A percentile compares a stretch with the other conserved stretches of the same genome.
Evolutionary conservation across 2,329 filamentous ascomycete genomes (phyloP).

Genomic region (Calonectria naviculata): DNA sequence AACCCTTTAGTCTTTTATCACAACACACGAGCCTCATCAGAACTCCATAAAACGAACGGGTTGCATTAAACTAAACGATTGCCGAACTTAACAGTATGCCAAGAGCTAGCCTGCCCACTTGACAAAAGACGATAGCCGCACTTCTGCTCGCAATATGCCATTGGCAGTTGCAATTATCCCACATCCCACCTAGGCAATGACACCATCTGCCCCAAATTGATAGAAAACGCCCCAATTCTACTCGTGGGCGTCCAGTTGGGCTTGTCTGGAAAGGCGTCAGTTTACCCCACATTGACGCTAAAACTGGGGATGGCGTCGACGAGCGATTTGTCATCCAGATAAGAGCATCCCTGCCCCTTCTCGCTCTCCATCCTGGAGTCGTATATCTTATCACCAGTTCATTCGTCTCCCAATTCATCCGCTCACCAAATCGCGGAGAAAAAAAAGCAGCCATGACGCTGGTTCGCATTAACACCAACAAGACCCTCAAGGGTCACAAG

Average conservation of each 20-base stretch:
- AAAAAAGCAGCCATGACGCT: conserved; percentile 29
- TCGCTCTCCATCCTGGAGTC: not conserved
- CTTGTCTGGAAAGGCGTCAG: conserved; percentile 31
- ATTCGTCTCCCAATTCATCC: not conserved
- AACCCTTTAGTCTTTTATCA: too few species aligned
- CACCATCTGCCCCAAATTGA: conserved; percentile 30
- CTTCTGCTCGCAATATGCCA: not conserved
- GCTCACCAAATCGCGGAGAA: not conserved
- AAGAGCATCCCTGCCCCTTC: conserved; percentile 3
- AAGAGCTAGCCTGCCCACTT: not conserved
- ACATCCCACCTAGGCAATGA: conserved; percentile 26
- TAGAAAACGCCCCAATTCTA: not conserved
- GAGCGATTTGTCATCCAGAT: conserved; percentile 36
- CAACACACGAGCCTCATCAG: too few species aligned
- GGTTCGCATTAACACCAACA: conserved; percentile 40
- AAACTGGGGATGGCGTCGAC: conserved; percentile 1
- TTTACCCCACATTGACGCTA: conserved; percentile 39
- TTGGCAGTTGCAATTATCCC: conserved; percentile 5
- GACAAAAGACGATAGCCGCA: not conserved
- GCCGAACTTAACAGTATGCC: not conserved
- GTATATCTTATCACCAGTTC: conserved; percentile 4
- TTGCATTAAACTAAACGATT: not conserved
- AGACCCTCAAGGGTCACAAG: conserved; percentile 59
- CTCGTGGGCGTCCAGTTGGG: conserved; percentile 4
- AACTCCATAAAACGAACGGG: not conserved